Evolutionary conservation across 768 basidiomycete genomes (phyloP), one percentile per base, ranked within the genome.

Genomic region (Naematelia encephala): DNA sequence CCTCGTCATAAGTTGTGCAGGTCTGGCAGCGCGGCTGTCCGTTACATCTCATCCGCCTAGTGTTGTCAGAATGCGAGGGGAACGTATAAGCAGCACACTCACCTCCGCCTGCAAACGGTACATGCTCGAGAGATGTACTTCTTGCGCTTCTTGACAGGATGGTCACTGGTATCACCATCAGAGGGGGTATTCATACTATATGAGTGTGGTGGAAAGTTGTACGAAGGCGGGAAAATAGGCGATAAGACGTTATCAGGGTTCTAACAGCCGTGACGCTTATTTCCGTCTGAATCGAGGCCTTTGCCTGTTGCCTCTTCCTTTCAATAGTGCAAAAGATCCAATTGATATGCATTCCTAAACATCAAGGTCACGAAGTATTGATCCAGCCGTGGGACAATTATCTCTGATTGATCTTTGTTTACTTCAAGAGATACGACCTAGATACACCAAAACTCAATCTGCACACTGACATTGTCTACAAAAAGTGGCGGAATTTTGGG

Each of bases 21-120:
- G 73, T 75, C n/a, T 63, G 58, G 54, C 73, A 75, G 1, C 58
- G 56, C 1, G 73, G 73, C 42, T 60, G 61, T 16, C 73, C 73
- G 58, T 73, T 69, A 54, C 73, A 75, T 50, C 70, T 73, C 21
- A 59, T 63, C 50, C 64, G 52, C 34, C 71, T 73, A 54, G 23
- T 45, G 14, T 16, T 39, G n/a, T 19, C 21, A 23, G 34, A 50
- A 2, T 26, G 28, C 27, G n/a, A 14, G 13, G 16, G n/a, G 25
- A 43, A 21, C 22, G 54, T 4, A n/a, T n/a, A 4, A 51, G 14
- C 12, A 21, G 1, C n/a, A 25, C 27, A 65, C 61, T 42, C 29
- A 69, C 68, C 69, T 54, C 16, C 66, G 39, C 5, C 69, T 39
- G 43, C 69, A 70, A 28, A 63, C 63, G 30, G 62, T 61, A 45